Evolutionary conservation across 2,329 filamentous ascomycete genomes (phyloP), one percentile per base, ranked within the genome.

Genomic region (Calonectria honghensis): DNA sequence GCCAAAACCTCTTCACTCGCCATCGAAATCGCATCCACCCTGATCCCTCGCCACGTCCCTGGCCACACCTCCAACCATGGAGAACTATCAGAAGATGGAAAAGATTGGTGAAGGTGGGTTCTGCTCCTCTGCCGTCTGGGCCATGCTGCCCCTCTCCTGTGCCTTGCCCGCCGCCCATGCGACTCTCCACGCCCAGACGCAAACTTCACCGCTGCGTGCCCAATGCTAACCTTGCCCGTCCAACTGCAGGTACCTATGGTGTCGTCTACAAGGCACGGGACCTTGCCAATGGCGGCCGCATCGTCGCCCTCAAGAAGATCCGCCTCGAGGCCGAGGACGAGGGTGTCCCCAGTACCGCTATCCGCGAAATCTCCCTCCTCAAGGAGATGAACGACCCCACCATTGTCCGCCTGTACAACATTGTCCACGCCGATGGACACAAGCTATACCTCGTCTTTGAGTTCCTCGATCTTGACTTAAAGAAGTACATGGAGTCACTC

Each of bases 41-140:
- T 65, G 48, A 71, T 66, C 51, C 73, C 57, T 61, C 70, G 50
- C n/a, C 68, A 74, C 48, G n/a, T 70, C 74, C 67, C 63, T 71
- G 72, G 68, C 68, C 65, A 57, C 61, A 74, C 27, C 71, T 71
- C 48, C 72, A 70, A 78, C 75, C 79, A 98, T 98, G 96, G 95
- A 98, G 86, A 97, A 98, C 87, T 98, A 98, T 86, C 95, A 98
- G 87, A 97, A 97, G 88, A 91, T 98, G 83, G 96, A 98, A 89
- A 98, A 98, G 90, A 96, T 98, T 82, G 96, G 96, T 86, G 96
- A 98, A 91, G 96, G 96, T 97, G 88, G 81, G 91, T 81, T 76
- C 59, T 41, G 27, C 31, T 32, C 41, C 63, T 52, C 48, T 41
- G n/a, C 31, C 37, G 5, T n/a, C 37, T 73, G 37, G 29, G 35